Base-by-base conservation (phyloP, 179 eudicot genomes). In the Silene coronaria region DNA sequence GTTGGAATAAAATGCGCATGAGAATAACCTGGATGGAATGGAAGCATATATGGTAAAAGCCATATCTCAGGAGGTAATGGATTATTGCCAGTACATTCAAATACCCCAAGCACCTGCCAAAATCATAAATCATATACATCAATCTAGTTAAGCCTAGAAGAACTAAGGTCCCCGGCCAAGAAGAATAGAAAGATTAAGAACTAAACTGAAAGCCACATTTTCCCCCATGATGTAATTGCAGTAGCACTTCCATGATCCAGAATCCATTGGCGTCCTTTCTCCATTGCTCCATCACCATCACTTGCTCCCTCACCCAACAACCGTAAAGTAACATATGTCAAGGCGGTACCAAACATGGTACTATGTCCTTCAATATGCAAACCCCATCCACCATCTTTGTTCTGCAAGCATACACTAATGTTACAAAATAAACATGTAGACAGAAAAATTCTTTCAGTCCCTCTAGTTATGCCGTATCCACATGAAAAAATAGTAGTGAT, bases 311-410 rank as follows among this genome's bases (percentile, higher is more conserved):
- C 94, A 17, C 96, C 98, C 70, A 93, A 96, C 86, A 93, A 85
- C 79, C 98, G 84, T 80, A 93, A 79, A 67, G 96, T 89, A 72
- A 93, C 88, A 82, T 93, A 93, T 42, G 84, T 89, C 85, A 93
- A 76, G 68, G 73, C 91, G 70, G 91, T 86, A 76, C 98, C 97
- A 83, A 93, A 92, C 98, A 93, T 93, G 79, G 96, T 91, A 75
- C 96, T 92, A 23, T 82, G 89, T 12, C 98, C 97, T 80, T 93
- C 97, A 78, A 92, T 93, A 82, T 93, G 98, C 82, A 93, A 82
- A 65, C 97, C 98, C 98, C 98, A 93, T 14, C 98, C 98, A 77
- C 98, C 98, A 89, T 93, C 98, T 77, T 58, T 77, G 84, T 92
- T 93, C 98, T 93, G 91, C 78, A 79, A 73, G 36, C 61, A 72